A percentile compares a stretch with the other conserved stretches of the same genome.
These are phyloP conservation scores for Citrus reticulata DNA, from an alignment of 345 rosid species.

Conservation along the genomic window DNA sequence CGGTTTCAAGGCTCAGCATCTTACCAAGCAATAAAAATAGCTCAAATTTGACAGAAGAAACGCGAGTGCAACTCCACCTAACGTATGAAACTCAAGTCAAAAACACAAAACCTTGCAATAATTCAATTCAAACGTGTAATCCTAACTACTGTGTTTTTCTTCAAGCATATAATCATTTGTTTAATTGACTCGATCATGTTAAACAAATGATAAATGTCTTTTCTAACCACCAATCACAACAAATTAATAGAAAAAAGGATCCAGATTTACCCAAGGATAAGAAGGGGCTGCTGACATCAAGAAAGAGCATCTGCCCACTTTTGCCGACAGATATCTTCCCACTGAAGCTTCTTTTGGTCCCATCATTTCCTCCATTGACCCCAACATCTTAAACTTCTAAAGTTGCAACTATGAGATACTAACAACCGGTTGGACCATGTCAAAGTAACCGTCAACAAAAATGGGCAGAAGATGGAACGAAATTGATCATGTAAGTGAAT, in stretches of 20 bases:
- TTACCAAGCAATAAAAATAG: neutral
- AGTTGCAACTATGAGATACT: neutral
- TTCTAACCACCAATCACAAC: conserved; percentile 1
- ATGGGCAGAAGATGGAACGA: neutral
- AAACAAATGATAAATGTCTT: conserved; percentile 3
- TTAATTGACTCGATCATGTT: conserved; percentile 10
- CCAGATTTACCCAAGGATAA: conserved; percentile 8
- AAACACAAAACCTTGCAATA: neutral
- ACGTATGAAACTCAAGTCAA: neutral
- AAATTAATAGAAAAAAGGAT: neutral
- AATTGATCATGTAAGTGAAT: neutral
- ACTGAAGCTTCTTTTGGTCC: conserved; percentile 6
- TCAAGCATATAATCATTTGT: conserved; percentile 16
- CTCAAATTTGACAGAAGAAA: neutral
- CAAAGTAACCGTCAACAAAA: neutral
- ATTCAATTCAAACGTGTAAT: neutral
- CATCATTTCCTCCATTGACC: neutral
- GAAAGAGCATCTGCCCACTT: neutral
- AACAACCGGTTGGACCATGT: neutral
- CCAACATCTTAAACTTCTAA: neutral
- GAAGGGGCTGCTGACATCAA: conserved; percentile 15
- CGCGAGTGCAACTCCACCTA: neutral
- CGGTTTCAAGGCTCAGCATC: conserved; percentile 8
- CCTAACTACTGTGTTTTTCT: neutral
- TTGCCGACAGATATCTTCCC: conserved; percentile 12